phyloP scores from a whole-genome alignment of 768 basidiomycete species.

The Psilocybe cubensis region DNA sequence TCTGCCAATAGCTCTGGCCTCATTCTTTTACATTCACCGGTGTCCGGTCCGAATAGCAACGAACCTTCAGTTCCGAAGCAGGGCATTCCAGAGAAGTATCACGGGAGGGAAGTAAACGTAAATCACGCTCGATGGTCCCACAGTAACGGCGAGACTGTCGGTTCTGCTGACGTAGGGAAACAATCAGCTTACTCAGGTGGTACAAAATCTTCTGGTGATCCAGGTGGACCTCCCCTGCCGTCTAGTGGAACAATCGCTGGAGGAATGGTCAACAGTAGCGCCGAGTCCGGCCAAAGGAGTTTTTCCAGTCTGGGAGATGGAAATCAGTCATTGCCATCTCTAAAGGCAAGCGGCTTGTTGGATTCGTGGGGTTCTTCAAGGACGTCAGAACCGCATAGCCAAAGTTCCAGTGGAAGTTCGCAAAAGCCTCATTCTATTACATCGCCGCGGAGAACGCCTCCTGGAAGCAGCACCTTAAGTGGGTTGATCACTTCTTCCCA shows the following conservation, averaged over 20 bases:
- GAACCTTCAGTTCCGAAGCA: slow-evolving; percentile 12
- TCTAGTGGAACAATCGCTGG: slow-evolving; percentile 4
- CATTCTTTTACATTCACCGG: background rate
- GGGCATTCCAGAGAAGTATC: slow-evolving; percentile 11
- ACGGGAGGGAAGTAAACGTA: slow-evolving; percentile 10
- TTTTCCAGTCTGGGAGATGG: slow-evolving; percentile 27
- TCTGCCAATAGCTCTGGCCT: background rate
- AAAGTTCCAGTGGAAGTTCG: slow-evolving; percentile 18
- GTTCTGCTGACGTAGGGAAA: background rate
- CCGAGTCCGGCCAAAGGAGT: slow-evolving; percentile 19
- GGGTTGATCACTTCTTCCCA: slow-evolving; percentile 18
- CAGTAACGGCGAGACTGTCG: slow-evolving; percentile 1
- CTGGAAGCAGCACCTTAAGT: slow-evolving; percentile 16
- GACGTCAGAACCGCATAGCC: slow-evolving; percentile 26
- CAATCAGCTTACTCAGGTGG: background rate
- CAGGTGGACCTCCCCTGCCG: background rate
- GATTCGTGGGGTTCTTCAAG: slow-evolving; percentile 55
- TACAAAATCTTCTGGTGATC: background rate
- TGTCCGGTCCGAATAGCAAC: slow-evolving; percentile 21
- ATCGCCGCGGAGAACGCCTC: slow-evolving; percentile 32
- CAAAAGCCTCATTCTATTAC: slow-evolving; percentile 21
- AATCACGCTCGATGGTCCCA: slow-evolving; percentile 7
- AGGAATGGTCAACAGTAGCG: background rate
- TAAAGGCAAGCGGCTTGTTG: slow-evolving; percentile 75
- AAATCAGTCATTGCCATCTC: slow-evolving; percentile 62